phyloP scores from a whole-genome alignment of 2,329 filamentous ascomycete genomes.

The Calonectria hongkongensis region DNA sequence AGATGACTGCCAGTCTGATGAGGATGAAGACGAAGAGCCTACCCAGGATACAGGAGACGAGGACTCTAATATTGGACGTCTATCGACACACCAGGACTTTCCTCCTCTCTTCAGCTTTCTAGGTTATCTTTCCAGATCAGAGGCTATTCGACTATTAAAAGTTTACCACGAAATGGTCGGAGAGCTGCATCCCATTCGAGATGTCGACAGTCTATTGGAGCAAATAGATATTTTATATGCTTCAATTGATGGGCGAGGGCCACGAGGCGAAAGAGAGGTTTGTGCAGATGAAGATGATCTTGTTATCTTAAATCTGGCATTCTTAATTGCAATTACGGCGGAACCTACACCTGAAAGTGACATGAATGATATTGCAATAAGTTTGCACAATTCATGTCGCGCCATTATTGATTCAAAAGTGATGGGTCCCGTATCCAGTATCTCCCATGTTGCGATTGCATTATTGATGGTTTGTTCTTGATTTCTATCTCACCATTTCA shows the following conservation, averaged over 20 bases:
- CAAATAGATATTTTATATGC: conserved; percentile 8
- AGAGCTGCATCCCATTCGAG: conserved; percentile 11
- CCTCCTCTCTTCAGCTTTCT: conserved; percentile 3
- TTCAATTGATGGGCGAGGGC: background rate
- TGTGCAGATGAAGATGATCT: conserved; percentile 5
- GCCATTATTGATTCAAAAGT: conserved; percentile 10
- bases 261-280: background rate
- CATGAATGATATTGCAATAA: background rate
- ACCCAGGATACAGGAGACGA: background rate
- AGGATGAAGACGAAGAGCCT: background rate
- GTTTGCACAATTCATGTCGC: conserved; percentile 2
- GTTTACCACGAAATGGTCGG: conserved; percentile 26
- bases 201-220: background rate
- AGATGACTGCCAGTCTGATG: conserved; percentile 13
- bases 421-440: background rate
- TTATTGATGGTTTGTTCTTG: background rate
- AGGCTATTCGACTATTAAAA: conserved; percentile 2
- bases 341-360: background rate
- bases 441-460: background rate
- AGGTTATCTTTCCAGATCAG: background rate
- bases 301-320: conserved; percentile 15
- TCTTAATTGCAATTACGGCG: conserved; percentile 5
- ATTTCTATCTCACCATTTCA: background rate
- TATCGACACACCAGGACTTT: background rate
- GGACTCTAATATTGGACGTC: background rate